Base-by-base conservation (phyloP, 352 stramenopile species). In the Globisporangium echinulatum region DNA sequence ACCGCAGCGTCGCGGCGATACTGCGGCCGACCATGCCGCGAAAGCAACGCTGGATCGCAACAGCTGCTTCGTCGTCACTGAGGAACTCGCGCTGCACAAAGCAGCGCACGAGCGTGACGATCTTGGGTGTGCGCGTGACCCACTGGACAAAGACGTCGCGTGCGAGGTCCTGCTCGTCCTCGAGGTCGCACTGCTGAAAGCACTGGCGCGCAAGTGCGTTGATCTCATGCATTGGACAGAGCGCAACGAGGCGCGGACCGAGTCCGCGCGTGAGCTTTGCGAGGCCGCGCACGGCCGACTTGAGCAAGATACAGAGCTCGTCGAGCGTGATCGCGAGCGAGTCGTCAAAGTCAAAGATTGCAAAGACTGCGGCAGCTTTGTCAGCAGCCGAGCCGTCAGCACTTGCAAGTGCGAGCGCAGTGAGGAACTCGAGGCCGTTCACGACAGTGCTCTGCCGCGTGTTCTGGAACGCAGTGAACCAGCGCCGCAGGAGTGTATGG, bases 271-370 rank as follows among this genome's bases (percentile, higher is more conserved):
- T 91, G 14, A 82, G 56, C 57, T 91, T 91, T 10, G 79, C 86
- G 8, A 89, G 68, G 0, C 82, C 79, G 4, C 82, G 82, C 17
- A 89, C 60, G 7, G 71, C 74, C 11, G 77, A 91, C 65, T 89
- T 91, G 62, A 89, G 66, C 8, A 91, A 56, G 58, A 91, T 88
- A 17, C 75, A 76, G 25, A 91, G 76, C 62, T 91, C 82, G 44
- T 91, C 82, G 44, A 82, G 67, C n/a, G 82, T 91, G 61, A 91
- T 84, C 51, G 71, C 61, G 7, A 72, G 64, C 8, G 77, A 87
- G 25, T 74, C 66, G 59, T 91, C 77, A 62, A 91, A 91, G 65
- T 91, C 82, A 46, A 91, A 91, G 17, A 87, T 69, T 52, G 87
- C 79, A 39, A 91, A 91, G 0, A 89, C 68, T n/a, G 74, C 69